Conservation (phyloP, 345 rosid genomes). For the Psidium friedrichsthalianum region DNA sequence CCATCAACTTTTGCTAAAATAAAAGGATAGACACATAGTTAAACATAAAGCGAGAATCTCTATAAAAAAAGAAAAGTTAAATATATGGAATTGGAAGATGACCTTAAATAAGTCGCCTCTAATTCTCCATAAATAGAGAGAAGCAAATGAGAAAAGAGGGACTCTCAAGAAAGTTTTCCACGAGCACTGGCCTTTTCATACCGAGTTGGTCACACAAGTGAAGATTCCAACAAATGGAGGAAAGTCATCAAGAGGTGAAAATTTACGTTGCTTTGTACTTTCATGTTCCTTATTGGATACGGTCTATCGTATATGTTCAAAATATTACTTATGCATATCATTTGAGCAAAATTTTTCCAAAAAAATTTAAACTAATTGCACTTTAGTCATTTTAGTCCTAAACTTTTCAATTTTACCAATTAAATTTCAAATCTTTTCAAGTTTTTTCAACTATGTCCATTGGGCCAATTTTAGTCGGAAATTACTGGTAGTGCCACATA, state of each 20-base stretch:
- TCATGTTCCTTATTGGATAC: too few relatives aligned
- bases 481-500: too few relatives aligned
- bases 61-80: neutral
- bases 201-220: neutral
- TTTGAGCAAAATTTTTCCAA: too few relatives aligned
- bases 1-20: neutral
- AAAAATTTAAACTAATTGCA: too few relatives aligned
- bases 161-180: neutral
- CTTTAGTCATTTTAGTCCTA: too few relatives aligned
- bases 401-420: too few relatives aligned
- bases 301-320: neutral
- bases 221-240: neutral
- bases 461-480: too few relatives aligned
- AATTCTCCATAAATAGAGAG: neutral
- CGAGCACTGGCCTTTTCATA: neutral
- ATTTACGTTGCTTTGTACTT: neutral
- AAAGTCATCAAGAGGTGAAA: neutral
- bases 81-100: neutral
- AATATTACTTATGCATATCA: fast-evolving
- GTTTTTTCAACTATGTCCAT: too few relatives aligned
- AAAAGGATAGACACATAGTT: neutral
- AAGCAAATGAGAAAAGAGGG: neutral
- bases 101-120: neutral
- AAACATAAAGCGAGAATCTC: neutral
- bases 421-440: too few relatives aligned